Conservation (phyloP, 208 protist genomes). For the Vickermania ingenoplastis region DNA sequence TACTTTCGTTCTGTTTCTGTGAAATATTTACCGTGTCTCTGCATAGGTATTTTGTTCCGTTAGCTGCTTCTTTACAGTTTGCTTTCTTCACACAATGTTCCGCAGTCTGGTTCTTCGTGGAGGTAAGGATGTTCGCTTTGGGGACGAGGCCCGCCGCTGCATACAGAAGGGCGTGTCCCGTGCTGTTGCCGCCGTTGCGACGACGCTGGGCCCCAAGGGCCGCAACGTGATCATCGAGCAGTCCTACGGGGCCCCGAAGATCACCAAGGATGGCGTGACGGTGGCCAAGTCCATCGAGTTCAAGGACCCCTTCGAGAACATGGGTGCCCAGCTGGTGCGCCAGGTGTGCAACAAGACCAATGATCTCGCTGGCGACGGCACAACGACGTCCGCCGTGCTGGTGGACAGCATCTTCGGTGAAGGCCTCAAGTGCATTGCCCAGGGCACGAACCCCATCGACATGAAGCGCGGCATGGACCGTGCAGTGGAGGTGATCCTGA, state of each 20-base stretch:
- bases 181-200: slow-evolving; percentile 93
- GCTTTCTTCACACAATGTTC: too few species aligned
- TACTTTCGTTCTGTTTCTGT: too few species aligned
- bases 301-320: slow-evolving; percentile 95
- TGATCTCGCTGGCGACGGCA: slow-evolving; percentile 97
- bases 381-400: slow-evolving; percentile 99
- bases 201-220: slow-evolving; percentile 98
- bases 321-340: slow-evolving; percentile 96
- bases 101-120: slow-evolving; percentile 34
- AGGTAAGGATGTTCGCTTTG: slow-evolving; percentile 95
- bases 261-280: slow-evolving; percentile 99
- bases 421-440: slow-evolving; percentile 94
- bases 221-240: slow-evolving; percentile 99
- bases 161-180: slow-evolving; percentile 96
- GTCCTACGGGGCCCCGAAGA: slow-evolving; percentile 95
- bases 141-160: slow-evolving; percentile 78
- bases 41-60: too few species aligned
- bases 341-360: slow-evolving; percentile 98
- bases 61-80: too few species aligned
- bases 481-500: slow-evolving; percentile 89
- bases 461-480: slow-evolving; percentile 97
- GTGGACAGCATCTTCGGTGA: slow-evolving; percentile 97
- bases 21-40: too few species aligned
- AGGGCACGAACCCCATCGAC: slow-evolving; percentile 99
- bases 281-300: slow-evolving; percentile 99